phyloP scores from a whole-genome alignment of 345 rosid species.

The Citrus trifoliata region DNA sequence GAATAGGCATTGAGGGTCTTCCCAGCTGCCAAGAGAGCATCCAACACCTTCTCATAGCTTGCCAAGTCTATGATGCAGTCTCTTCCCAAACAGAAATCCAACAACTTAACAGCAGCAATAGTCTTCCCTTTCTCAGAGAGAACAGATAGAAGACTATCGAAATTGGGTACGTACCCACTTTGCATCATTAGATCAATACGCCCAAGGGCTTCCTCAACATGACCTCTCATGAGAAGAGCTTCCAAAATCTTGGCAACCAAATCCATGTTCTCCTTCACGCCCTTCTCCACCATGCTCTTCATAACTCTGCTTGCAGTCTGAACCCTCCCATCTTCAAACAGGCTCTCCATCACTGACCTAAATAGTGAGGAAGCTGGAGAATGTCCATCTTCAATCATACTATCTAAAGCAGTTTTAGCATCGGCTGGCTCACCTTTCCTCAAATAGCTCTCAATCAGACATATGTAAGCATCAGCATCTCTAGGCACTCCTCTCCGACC shows the following conservation, averaged over 20 bases:
- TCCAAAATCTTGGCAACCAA: conserved; percentile 72
- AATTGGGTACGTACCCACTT: conserved; percentile 44
- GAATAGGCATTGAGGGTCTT: conserved; percentile 93
- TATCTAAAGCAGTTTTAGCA: conserved; percentile 79
- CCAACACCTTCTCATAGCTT: conserved; percentile 79
- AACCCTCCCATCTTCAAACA: conserved; percentile 85
- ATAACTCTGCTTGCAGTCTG: conserved; percentile 92
- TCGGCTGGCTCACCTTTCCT: conserved; percentile 94
- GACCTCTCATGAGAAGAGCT: conserved; percentile 87
- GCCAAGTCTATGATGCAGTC: conserved; percentile 53
- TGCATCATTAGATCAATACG: conserved; percentile 72
- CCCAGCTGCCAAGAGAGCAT: conserved; percentile 73
- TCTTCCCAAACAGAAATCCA: conserved; percentile 71
- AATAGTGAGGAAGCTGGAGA: conserved; percentile 62
- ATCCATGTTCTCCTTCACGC: conserved; percentile 74
- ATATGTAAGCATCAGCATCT: conserved; percentile 61
- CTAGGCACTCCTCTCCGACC: conserved; percentile 69
- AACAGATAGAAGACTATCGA: conserved; percentile 56
- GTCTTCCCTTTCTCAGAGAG: conserved; percentile 83
- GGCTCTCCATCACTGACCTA: conserved; percentile 78
- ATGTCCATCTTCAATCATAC: conserved; percentile 84
- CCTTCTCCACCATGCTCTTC: conserved; percentile 86
- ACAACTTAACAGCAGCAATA: conserved; percentile 73
- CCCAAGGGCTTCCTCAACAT: conserved; percentile 86
- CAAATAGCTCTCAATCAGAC: conserved; percentile 80